These are phyloP conservation scores for Leccinellum albellum DNA, from an alignment of 768 basidiomycete genomes.

Conservation along the genomic window DNA sequence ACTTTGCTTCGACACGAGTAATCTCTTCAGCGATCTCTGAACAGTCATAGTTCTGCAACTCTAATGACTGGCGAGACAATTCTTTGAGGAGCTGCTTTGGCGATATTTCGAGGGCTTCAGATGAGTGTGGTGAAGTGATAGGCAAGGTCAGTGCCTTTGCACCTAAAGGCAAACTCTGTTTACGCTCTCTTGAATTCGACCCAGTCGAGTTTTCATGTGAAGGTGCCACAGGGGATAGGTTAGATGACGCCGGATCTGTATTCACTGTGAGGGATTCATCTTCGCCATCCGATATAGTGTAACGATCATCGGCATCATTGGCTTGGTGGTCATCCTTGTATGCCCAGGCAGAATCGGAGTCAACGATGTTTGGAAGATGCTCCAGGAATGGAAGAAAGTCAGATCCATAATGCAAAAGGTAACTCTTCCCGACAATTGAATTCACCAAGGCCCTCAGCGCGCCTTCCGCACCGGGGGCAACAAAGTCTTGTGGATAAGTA, in stretches of 20 bases:
- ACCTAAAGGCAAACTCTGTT: conserved; percentile 60
- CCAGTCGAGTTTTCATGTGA: conserved; percentile 23
- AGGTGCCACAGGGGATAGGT: conserved; percentile 19
- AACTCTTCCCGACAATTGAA: conserved; percentile 73
- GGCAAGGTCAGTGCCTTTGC: conserved; percentile 42
- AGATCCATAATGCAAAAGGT: conserved; percentile 81
- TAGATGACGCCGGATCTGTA: conserved; percentile 31
- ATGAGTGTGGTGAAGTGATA: conserved; percentile 23
- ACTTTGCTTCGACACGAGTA: conserved; percentile 63
- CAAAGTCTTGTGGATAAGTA: conserved; percentile 76
- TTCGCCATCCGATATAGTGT: conserved; percentile 54
- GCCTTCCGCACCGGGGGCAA: conserved; percentile 67
- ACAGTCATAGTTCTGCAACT: conserved; percentile 53
- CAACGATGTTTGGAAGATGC: conserved; percentile 55
- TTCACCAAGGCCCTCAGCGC: conserved; percentile 74
- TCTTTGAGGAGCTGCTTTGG: conserved; percentile 62
- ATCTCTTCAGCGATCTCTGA: conserved; percentile 82
- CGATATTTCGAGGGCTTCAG: conserved; percentile 38
- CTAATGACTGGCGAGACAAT: conserved; percentile 54
- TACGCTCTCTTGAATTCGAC: conserved; percentile 52
- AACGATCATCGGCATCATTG: conserved; percentile 61
- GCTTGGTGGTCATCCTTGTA: conserved; percentile 55
- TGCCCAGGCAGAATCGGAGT: conserved; percentile 74
- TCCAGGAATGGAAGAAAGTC: conserved; percentile 81
- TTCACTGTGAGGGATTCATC: conserved; percentile 33